Base-by-base conservation (phyloP, 2,329 filamentous ascomycete species). In the Corinectria fuckeliana region DNA sequence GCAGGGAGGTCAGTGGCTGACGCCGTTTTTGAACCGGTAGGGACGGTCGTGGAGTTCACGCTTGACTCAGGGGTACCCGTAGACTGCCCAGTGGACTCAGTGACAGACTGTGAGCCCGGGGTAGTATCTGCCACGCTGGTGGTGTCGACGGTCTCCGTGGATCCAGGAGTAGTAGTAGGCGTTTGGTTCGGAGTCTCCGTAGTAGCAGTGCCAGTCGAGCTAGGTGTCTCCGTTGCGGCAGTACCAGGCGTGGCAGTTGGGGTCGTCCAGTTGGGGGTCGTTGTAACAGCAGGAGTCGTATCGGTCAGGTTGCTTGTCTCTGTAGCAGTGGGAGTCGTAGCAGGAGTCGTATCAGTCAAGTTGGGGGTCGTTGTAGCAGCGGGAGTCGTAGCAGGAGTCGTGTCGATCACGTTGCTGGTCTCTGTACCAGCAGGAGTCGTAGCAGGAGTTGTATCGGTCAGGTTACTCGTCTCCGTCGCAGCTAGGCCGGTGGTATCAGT, bases 361-460 rank as follows among this genome's bases (percentile, higher is more conserved):
- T 23, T 23, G 6, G 38, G 5, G 3, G 38, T 42, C 14, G 14
- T 20, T 6, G 38, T 42, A 3, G 20, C 20, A 14, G 18, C 38
- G 8, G 38, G 11, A n/a, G 18, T 20, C 0, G 38, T 42, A n/a
- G 38, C 10, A 5, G 20, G 13, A 36, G 64, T 36, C 16, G 39
- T 50, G 26, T 48, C 56, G 5, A 52, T 66, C 20, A 54, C 36
- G 13, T 30, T 50, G 14, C 20, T 16, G 7, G 51, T 54, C 6
- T 51, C 45, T 7, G 60, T 61, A 5, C 42, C 53, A 30, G 36
- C 44, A 13, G 13, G 36, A n/a, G 42, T 55, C 4, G 18, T 11
- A 34, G 64, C 50, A 14, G 64, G 52, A 13, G 21, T 36, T 2
- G 65, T 56, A 28, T 62, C 44, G 1, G 65, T 66, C 7, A 50